phyloP scores from a whole-genome alignment of 768 basidiomycete genomes.

The Amanita fuliginea region DNA sequence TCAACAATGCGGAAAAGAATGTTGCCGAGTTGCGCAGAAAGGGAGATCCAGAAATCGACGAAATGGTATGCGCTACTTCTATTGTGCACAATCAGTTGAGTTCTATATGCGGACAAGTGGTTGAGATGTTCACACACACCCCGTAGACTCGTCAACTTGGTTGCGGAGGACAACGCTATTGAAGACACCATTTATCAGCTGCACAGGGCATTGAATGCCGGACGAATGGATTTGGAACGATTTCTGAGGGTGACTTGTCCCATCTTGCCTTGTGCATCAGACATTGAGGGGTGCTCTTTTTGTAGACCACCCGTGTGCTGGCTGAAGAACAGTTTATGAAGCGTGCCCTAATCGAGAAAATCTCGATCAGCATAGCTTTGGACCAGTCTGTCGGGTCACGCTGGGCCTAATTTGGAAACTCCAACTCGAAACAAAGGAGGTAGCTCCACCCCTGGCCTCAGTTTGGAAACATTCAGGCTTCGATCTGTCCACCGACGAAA shows the following conservation, averaged over 20 bases:
- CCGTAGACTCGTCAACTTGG: conserved; percentile 78
- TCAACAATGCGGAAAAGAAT: conserved; percentile 61
- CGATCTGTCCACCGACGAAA: not conserved
- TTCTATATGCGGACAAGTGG: conserved; percentile 4
- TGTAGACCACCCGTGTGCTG: conserved; percentile 69
- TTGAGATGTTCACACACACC: conserved; percentile 6
- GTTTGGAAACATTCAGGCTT: not conserved
- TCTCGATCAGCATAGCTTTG: conserved; percentile 49
- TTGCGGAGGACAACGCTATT: conserved; percentile 99
- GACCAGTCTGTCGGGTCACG: conserved; percentile 29
- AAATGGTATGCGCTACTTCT: conserved; percentile 88
- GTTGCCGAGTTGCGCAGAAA: conserved; percentile 68
- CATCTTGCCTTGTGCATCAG: conserved; percentile 8
- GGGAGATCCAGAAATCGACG: conserved; percentile 91
- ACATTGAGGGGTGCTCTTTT: conserved; percentile 7
- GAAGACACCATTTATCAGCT: conserved; percentile 98
- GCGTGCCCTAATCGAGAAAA: conserved; percentile 89
- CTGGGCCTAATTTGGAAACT: conserved; percentile 21
- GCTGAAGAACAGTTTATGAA: conserved; percentile 98
- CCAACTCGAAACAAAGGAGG: conserved; percentile 15
- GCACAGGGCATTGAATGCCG: conserved; percentile 83
- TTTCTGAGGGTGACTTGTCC: conserved; percentile 70
- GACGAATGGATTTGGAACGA: conserved; percentile 87
- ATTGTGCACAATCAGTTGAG: conserved; percentile 96
- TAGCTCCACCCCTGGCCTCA: not conserved